Evolutionary conservation across 805 yeast genomes (phyloP).

Genomic region (Nakazawaea populi): DNA sequence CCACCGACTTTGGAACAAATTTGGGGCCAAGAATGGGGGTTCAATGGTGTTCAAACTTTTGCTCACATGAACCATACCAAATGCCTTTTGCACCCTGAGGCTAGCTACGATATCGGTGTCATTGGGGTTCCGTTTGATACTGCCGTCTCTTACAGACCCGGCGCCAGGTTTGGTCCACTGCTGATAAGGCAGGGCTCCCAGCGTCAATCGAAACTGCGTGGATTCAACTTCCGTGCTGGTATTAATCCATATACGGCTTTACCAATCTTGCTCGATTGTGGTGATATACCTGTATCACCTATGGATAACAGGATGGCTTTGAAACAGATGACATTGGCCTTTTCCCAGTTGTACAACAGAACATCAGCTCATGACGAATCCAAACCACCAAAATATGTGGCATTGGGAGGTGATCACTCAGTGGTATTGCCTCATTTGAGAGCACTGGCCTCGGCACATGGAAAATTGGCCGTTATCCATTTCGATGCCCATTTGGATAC

Average conservation of each 20-base stretch:
- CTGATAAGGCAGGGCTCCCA: conserved; percentile 65
- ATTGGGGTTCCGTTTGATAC: conserved; percentile 84
- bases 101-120: conserved; percentile 59
- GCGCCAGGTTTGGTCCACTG: conserved; percentile 80
- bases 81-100: conserved; percentile 47
- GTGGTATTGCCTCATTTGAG: conserved; percentile 68
- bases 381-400: conserved; percentile 56
- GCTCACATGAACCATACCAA: conserved; percentile 62
- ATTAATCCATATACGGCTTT: conserved; percentile 44
- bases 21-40: conserved; percentile 77
- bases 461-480: conserved; percentile 68
- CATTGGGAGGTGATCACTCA: conserved; percentile 83
- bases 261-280: conserved; percentile 49
- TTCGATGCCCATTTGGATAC: conserved; percentile 86
- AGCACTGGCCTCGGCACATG: conserved; percentile 54
- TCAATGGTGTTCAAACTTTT: conserved; percentile 61
- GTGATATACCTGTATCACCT: conserved; percentile 55
- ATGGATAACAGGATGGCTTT: conserved; percentile 50
- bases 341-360: conserved; percentile 45
- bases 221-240: conserved; percentile 56
- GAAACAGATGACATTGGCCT: conserved; percentile 48
- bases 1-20: conserved; percentile 44
- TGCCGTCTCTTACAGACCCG: conserved; percentile 72
- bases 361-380: conserved; percentile 17
- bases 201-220: conserved; percentile 63